Evolutionary conservation across 805 yeast species (phyloP).

Genomic region (Teunomyces pallodes): DNA sequence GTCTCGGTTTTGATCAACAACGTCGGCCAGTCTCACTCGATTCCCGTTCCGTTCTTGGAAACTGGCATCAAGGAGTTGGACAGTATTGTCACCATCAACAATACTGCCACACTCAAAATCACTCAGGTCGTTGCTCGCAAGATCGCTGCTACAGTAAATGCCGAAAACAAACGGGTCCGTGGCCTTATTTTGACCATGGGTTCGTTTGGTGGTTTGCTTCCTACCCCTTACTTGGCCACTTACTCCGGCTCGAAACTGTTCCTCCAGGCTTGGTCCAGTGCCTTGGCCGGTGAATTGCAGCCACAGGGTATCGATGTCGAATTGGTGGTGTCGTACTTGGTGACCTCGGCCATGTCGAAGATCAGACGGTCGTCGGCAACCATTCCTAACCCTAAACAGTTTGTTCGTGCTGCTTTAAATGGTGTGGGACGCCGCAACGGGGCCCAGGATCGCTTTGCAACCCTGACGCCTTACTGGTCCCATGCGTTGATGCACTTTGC

Average conservation of each 20-base stretch:
- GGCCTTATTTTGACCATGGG: constrained; percentile 94
- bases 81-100: constrained; percentile 81
- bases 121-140: constrained; percentile 77
- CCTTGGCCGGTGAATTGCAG: constrained; percentile 81
- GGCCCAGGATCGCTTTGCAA: constrained; percentile 85
- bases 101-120: constrained; percentile 75
- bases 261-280: constrained; percentile 87
- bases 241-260: constrained; percentile 97
- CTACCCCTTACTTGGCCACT: constrained; percentile 88
- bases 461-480: constrained; percentile 88
- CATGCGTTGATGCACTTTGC: constrained; percentile 91
- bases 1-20: constrained; percentile 82
- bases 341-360: constrained; percentile 94
- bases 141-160: constrained; percentile 53
- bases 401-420: constrained; percentile 70
- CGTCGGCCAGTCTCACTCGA: constrained; percentile 91
- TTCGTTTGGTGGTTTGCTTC: constrained; percentile 91
- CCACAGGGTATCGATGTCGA: constrained; percentile 78
- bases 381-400: constrained; percentile 79
- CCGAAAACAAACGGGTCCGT: constrained; percentile 39
- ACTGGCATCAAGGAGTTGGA: constrained; percentile 72
- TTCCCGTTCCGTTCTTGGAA: constrained; percentile 90
- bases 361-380: constrained; percentile 68
- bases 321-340: constrained; percentile 80
- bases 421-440: constrained; percentile 84